These are phyloP conservation scores for Spiraea crenata DNA, from an alignment of 331 rosid genomes.

Conservation along the genomic window DNA sequence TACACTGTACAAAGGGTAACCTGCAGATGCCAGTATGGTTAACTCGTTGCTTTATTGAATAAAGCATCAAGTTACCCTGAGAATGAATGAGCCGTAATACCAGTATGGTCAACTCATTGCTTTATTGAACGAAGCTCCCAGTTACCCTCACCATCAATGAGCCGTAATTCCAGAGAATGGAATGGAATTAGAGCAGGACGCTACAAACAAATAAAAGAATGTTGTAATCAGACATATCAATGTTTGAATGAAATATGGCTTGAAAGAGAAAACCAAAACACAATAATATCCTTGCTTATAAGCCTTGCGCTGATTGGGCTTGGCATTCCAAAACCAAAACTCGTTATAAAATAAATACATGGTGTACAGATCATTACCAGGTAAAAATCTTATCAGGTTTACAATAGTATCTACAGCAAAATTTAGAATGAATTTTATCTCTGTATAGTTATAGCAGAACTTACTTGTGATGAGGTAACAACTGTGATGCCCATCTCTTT, in stretches of 20 bases:
- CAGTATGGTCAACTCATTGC: constrained; percentile 35
- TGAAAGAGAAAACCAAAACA: neutral
- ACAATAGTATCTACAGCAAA: neutral
- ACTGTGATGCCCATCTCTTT: constrained; percentile 80
- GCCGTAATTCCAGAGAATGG: constrained; percentile 79
- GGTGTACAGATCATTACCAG: neutral
- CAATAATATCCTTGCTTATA: neutral
- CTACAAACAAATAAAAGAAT: constrained; percentile 36
- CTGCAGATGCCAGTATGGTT: neutral
- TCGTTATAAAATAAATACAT: neutral
- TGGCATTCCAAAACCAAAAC: neutral
- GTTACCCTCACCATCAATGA: constrained; percentile 95
- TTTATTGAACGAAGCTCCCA: constrained; percentile 87
- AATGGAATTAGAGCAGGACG: constrained; percentile 95
- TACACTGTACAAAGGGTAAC: constrained; percentile 3
- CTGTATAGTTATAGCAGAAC: constrained; percentile 15
- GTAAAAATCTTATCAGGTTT: neutral
- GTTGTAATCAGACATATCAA: neutral
- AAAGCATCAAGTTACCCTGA: constrained; percentile 91
- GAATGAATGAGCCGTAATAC: constrained; percentile 63
- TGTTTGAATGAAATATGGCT: neutral
- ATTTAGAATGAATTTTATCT: neutral
- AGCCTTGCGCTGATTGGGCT: neutral
- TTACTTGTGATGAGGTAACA: constrained; percentile 94
- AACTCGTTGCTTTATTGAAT: constrained; percentile 29